phyloP scores from a whole-genome alignment of 768 basidiomycete species.

The Clathrus columnatus region DNA sequence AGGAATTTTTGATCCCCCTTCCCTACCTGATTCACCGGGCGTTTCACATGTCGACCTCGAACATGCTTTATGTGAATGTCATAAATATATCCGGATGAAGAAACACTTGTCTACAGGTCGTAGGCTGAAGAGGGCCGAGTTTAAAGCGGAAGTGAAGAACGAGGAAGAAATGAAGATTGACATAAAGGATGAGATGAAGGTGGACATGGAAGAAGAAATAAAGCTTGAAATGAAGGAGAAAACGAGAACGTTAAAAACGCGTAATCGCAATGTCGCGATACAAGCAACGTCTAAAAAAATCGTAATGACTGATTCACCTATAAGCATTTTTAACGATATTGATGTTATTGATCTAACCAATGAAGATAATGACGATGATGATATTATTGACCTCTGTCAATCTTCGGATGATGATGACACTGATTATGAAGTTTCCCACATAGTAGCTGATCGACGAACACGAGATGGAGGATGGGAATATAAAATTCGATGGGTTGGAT shows the following conservation, averaged over 20 bases:
- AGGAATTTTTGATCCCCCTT: constrained; percentile 25
- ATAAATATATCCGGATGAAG: constrained; percentile 43
- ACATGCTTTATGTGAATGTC: constrained; percentile 70
- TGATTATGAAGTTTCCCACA: constrained; percentile 3
- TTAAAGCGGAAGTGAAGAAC: not conserved
- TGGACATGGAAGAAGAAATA: not conserved
- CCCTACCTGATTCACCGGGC: constrained; percentile 14
- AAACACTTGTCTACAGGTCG: not conserved
- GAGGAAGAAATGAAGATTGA: not conserved
- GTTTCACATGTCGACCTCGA: constrained; percentile 63
- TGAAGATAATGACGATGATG: too few relatives aligned
- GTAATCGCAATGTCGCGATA: too few relatives aligned
- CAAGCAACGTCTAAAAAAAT: too few relatives aligned
- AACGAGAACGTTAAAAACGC: not conserved
- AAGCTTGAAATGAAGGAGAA: not conserved
- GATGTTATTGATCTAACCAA: too few relatives aligned
- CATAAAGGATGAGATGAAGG: not conserved
- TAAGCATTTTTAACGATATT: not conserved
- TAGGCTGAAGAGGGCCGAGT: not conserved
- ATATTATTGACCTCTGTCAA: not conserved
- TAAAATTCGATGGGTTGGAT: constrained; percentile 10
- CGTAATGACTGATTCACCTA: not conserved
- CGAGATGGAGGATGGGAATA: not conserved
- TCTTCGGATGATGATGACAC: not conserved
- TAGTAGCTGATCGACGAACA: not conserved